Conservation (phyloP, 208 protist species). For the Acanthamoeba healyi region DNA sequence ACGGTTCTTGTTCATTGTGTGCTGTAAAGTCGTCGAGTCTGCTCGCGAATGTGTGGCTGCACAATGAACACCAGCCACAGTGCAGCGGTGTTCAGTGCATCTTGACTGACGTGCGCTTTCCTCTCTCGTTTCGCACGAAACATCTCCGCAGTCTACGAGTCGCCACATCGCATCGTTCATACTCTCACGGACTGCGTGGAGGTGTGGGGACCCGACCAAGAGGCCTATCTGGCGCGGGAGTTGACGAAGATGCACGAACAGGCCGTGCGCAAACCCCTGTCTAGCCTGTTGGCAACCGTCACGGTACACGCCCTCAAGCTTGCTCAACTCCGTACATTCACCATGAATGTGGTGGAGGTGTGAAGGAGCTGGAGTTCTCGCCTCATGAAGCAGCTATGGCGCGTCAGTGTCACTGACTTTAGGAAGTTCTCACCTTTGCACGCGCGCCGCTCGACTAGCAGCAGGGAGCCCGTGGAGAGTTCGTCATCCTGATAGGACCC, state of each 20-base stretch:
- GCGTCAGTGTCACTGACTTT: neutral
- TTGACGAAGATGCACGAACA: conserved; percentile 50
- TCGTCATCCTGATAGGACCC: neutral
- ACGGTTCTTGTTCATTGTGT: neutral
- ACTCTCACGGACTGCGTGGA: conserved; percentile 49
- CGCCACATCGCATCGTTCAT: conserved; percentile 10
- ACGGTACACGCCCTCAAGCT: neutral
- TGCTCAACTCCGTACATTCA: no score
- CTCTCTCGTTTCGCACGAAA: neutral
- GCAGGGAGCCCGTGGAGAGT: conserved; percentile 5
- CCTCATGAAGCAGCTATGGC: neutral
- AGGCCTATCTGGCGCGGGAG: conserved; percentile 43
- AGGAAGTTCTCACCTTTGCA: neutral
- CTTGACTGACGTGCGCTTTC: neutral
- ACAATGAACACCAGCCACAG: neutral
- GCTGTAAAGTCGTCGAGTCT: no score
- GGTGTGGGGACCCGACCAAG: conserved; percentile 56
- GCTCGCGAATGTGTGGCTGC: neutral
- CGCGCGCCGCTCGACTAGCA: neutral
- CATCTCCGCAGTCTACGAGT: conserved; percentile 58
- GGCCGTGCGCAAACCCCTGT: neutral
- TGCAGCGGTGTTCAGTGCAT: neutral
- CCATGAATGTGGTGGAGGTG: no score
- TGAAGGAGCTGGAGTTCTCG: no score
- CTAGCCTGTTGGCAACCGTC: neutral